Percentiles rank a stretch among this genome's conserved stretches.
phyloP scores from a whole-genome alignment of 2,329 filamentous ascomycete genomes.

The Botrytis cinerea region DNA sequence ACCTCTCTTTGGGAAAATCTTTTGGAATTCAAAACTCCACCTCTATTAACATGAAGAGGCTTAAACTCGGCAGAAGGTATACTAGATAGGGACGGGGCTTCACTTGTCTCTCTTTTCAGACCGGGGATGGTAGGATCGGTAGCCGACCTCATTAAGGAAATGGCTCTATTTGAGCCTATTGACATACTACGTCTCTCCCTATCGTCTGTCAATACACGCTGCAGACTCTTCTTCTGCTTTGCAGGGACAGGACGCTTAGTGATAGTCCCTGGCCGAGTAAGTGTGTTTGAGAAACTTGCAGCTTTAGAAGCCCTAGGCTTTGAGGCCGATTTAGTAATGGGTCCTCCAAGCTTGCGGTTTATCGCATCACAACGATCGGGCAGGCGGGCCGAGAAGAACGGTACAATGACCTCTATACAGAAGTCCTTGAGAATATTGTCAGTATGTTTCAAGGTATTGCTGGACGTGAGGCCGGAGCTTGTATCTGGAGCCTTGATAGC shows the following conservation, averaged over 20 bases:
- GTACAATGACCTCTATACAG: slow-evolving; percentile 77
- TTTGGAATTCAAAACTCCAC: slow-evolving; percentile 44
- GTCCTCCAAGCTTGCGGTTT: slow-evolving; percentile 75
- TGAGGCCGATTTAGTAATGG: slow-evolving; percentile 59
- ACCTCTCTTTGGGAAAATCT: slow-evolving; percentile 54
- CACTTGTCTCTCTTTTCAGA: slow-evolving; percentile 70
- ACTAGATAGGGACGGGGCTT: slow-evolving; percentile 54
- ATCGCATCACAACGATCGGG: slow-evolving; percentile 69
- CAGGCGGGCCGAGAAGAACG: slow-evolving; percentile 78
- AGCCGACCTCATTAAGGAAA: slow-evolving; percentile 68
- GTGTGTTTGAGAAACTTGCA: slow-evolving; percentile 45
- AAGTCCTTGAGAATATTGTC: slow-evolving; percentile 71
- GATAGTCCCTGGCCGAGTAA: slow-evolving; percentile 54
- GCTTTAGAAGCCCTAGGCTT: slow-evolving; percentile 52
- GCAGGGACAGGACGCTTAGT: slow-evolving; percentile 50
- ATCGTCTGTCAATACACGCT: slow-evolving; percentile 64
- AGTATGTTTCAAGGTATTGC: slow-evolving; percentile 31
- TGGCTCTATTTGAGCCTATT: slow-evolving; percentile 57
- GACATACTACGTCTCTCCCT: slow-evolving; percentile 55
- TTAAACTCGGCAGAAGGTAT: slow-evolving; percentile 49
- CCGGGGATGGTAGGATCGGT: slow-evolving; percentile 61
- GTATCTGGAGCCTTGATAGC: slow-evolving; percentile 47
- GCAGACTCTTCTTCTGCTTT: slow-evolving; percentile 55
- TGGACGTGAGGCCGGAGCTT: slow-evolving; percentile 38
- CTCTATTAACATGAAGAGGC: slow-evolving; percentile 43